Base-by-base conservation (phyloP, 2,329 filamentous ascomycete genomes). In the Dactylellina drechsleri region DNA sequence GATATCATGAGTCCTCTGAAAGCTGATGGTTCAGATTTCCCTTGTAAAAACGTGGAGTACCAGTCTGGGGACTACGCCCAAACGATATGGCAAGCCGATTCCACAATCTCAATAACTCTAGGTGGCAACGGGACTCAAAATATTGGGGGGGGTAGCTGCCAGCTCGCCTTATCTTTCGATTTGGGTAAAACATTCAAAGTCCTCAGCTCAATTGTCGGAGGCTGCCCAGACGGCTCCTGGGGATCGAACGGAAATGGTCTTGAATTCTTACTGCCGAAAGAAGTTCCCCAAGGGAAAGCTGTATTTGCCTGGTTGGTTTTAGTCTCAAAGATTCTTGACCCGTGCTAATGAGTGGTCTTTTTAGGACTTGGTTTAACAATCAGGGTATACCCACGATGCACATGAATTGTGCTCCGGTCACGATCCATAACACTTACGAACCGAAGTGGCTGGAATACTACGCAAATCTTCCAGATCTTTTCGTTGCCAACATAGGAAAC, bases 161-260 rank as follows among this genome's bases (percentile, higher is more conserved):
- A 95, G 83, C 84, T 92, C 54, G 87, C 89, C 1, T 84, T 94
- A 28, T 91, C 89, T 36, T 92, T 90, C 82, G 90, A 94, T 83
- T 84, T 87, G 77, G 91, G 90, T 54, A 82, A 84, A 66, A 87
- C 87, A 18, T 94, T 91, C 84, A 88, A 86, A 75, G 92, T 92
- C 45, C 86, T 90, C 77, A 85, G 89, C 79, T 87, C 86, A 5
- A 87, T 88, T 58, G 84, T 88, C 13, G 87, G 87, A n/a, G 85
- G 84, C 12, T 89, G 86, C 77, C 83, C 86, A 0, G 77, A 85
- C 8, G 77, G 57, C 12, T 4, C 3, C 16, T 56, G 13, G 0
- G 40, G 61, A 28, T 7, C 4, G 2, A 7, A 16, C 13, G 61
- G 71, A 1, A 52, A 8, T 18, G 26, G 49, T 15, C n/a, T 54